Evolutionary conservation across 768 basidiomycete species (phyloP), one percentile per base, ranked within the genome.

Genomic region (Lactarius psammicola): DNA sequence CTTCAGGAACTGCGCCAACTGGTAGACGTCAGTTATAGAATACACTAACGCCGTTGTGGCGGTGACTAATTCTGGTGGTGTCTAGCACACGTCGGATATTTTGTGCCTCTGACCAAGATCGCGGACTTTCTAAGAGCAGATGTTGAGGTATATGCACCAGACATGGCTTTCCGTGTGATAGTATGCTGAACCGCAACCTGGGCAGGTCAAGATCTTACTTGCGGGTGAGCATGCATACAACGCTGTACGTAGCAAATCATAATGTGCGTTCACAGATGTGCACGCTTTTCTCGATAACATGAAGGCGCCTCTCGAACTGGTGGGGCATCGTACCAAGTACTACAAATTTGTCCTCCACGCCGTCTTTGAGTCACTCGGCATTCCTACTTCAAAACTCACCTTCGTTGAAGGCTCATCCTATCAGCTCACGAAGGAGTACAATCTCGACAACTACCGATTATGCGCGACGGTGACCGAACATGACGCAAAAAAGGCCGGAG

Each of bases 241-340:
- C 49, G 56, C 30, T 23, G 56, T 20, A 53, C 49, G 28, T 17
- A 8, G 13, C 42, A 57, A 18, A 40, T 49, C 56, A 20, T 59
- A 62, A 30, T 59, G 66, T 3, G 71, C 8, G 56, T 42, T 46
- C 26, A 4, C 74, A 92, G 94, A 97, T 74, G 85, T 98, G 17
- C 97, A 98, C 72, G 97, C 95, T 8, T 98, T 98, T 81, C 85
- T 99, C 56, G 97, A 99, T 75, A 97, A 98, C 73, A 80, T 95
- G 71, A 99, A 99, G 77, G 95, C 97, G 0, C 95, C 96, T 0
- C 79, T 96, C 1, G 94, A 95, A 56, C 90, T 97, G 64, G 94
- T 99, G 56, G 84, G 82, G 0, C 83, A 95, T 77, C 85, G 95
- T 33, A 92, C 90, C 65, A 87, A 88, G 71, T 99, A 96, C 85